Evolutionary conservation across 805 yeast species (phyloP).

Genomic region (Kodamaea kaohsiungensis): DNA sequence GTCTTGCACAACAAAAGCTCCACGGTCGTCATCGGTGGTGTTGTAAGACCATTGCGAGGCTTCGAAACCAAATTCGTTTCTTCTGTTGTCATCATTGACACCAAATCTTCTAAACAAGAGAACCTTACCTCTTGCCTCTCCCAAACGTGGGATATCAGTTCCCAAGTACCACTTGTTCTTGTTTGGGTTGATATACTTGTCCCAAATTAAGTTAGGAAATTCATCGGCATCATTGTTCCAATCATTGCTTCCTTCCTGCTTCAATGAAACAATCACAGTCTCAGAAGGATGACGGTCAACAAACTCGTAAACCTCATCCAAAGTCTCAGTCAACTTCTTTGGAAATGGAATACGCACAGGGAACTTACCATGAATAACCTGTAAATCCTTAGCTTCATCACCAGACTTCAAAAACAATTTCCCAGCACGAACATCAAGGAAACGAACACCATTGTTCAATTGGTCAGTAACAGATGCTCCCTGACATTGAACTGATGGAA

Average conservation of each 20-base stretch:
- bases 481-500: constrained; percentile 80
- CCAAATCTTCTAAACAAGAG: constrained; percentile 72
- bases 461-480: constrained; percentile 60
- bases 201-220: constrained; percentile 63
- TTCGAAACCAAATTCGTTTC: constrained; percentile 58
- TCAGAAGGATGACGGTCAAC: constrained; percentile 55
- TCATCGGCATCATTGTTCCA: constrained; percentile 68
- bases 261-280: constrained; percentile 64
- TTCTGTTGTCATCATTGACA: constrained; percentile 47
- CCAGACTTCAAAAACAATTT: constrained; percentile 55
- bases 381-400: constrained; percentile 53
- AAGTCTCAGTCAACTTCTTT: constrained; percentile 49
- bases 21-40: constrained; percentile 65
- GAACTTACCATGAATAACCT: constrained; percentile 74
- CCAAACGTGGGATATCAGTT: constrained; percentile 55
- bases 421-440: constrained; percentile 67
- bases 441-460: constrained; percentile 72
- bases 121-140: constrained; percentile 67
- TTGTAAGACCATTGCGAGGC: constrained; percentile 70
- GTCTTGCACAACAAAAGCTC: constrained; percentile 66
- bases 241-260: constrained; percentile 69
- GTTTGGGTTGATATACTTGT: constrained; percentile 49
- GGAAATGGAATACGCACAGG: constrained; percentile 67
- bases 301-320: constrained; percentile 61
- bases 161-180: constrained; percentile 62